Evolutionary conservation across 305 asterid species (phyloP).

Genomic region (Lippia alba): DNA sequence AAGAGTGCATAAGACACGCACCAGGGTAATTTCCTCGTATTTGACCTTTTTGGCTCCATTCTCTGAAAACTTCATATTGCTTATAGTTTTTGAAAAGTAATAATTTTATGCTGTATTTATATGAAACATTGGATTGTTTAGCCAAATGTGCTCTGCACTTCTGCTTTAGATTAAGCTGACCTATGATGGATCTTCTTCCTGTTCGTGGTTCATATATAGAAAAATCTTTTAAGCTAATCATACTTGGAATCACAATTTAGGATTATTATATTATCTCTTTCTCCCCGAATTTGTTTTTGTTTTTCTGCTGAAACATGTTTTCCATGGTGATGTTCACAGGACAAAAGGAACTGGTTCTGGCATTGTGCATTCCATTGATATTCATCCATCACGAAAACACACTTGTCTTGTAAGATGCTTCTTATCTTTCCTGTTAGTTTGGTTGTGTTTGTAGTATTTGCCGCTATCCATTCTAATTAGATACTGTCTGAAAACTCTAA

Average conservation of each 20-base stretch:
- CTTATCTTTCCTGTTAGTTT: conserved; percentile 8
- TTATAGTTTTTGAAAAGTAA: background rate
- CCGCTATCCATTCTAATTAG: too few relatives aligned
- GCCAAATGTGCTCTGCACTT: conserved; percentile 3
- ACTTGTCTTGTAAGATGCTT: conserved; percentile 80
- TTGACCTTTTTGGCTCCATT: background rate
- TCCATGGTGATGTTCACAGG: conserved; percentile 50
- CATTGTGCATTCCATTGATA: conserved; percentile 80
- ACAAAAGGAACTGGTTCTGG: conserved; percentile 62
- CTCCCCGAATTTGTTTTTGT: background rate
- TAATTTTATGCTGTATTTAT: background rate
- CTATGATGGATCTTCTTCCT: background rate
- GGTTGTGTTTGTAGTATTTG: background rate
- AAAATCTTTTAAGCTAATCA: conserved; percentile 12
- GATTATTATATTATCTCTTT: conserved; percentile 17
- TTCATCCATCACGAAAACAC: conserved; percentile 88
- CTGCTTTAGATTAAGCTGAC: conserved; percentile 10
- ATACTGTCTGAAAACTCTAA: too few relatives aligned
- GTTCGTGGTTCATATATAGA: background rate
- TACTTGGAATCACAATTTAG: background rate
- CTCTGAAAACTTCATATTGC: background rate
- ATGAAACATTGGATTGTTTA: background rate
- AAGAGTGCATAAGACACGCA: conserved; percentile 1
- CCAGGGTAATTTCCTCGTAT: background rate
- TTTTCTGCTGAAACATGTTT: conserved; percentile 31